phyloP scores from a whole-genome alignment of 2,329 filamentous ascomycete species.

The Botrytis deweyae region DNA sequence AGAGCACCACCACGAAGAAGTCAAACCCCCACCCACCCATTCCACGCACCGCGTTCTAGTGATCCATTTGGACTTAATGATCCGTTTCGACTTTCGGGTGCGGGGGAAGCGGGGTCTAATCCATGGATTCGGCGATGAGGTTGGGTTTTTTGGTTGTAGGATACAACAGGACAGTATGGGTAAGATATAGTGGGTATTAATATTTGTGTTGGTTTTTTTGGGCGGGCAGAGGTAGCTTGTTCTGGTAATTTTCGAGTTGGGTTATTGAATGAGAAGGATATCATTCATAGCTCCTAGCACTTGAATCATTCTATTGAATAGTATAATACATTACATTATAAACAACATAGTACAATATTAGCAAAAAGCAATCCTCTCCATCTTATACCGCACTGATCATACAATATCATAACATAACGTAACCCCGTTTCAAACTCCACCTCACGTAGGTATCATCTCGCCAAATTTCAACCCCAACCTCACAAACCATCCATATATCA shows the following conservation, averaged over 20 bases:
- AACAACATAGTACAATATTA: not conserved
- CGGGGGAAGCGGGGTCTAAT: not conserved
- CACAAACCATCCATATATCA: not conserved
- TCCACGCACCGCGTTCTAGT: not conserved
- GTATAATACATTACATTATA: not conserved
- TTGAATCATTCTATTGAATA: not conserved
- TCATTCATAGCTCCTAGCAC: not conserved
- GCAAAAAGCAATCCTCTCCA: not conserved
- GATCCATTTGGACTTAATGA: not conserved
- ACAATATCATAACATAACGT: not conserved
- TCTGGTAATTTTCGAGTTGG: not conserved
- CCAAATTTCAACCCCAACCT: not conserved
- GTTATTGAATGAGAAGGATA: not conserved
- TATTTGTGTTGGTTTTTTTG: not conserved
- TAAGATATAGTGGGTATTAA: not conserved
- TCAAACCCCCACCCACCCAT: not conserved
- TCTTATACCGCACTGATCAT: not conserved
- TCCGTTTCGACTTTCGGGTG: not conserved
- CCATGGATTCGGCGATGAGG: not conserved
- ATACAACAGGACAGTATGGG: not conserved
- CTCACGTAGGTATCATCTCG: not conserved
- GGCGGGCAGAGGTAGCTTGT: not conserved
- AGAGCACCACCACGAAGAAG: not conserved
- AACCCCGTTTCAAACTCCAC: not conserved
- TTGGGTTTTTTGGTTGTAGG: not conserved